Percentiles rank a stretch among this genome's conserved stretches.
phyloP scores from a whole-genome alignment of 73 alveolate species.

The Paramecium sexaurelia region DNA sequence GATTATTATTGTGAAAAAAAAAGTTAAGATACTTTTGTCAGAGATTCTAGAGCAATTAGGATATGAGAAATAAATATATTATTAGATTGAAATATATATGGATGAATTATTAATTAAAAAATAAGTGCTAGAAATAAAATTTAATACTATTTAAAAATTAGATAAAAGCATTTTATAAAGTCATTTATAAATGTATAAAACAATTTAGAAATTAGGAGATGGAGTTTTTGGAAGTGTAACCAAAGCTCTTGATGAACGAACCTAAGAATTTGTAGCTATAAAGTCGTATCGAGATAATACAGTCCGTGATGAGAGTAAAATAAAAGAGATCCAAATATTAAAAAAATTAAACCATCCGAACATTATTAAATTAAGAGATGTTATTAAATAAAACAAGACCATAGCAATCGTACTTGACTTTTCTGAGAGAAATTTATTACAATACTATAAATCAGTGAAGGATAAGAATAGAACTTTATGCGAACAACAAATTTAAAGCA shows the following conservation, averaged over 20 bases:
- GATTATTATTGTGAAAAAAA: no score
- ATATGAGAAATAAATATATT: no score
- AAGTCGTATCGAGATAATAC: conserved; percentile 16
- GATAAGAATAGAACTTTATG: conserved; percentile 36
- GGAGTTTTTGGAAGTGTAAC: conserved; percentile 50
- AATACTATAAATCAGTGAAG: conserved; percentile 10
- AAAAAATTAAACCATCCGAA: conserved; percentile 47
- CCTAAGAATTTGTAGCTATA: conserved; percentile 46
- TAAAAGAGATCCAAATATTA: conserved; percentile 31
- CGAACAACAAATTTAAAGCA: conserved; percentile 44
- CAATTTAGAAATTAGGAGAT: conserved; percentile 41
- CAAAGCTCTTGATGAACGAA: conserved; percentile 50
- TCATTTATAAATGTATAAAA: conserved; percentile 50
- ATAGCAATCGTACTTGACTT: conserved; percentile 21
- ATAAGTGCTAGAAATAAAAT: background rate
- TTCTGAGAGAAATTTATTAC: conserved; percentile 22
- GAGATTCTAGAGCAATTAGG: no score
- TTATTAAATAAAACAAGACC: background rate
- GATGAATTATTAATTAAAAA: no score
- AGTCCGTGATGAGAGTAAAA: conserved; percentile 6
- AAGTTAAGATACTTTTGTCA: no score
- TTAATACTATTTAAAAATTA: background rate
- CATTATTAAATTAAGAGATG: conserved; percentile 44
- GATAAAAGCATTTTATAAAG: background rate
- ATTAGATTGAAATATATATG: no score